Evolutionary conservation across 2,329 filamentous ascomycete genomes (phyloP).

Genomic region (Eutypa lata): DNA sequence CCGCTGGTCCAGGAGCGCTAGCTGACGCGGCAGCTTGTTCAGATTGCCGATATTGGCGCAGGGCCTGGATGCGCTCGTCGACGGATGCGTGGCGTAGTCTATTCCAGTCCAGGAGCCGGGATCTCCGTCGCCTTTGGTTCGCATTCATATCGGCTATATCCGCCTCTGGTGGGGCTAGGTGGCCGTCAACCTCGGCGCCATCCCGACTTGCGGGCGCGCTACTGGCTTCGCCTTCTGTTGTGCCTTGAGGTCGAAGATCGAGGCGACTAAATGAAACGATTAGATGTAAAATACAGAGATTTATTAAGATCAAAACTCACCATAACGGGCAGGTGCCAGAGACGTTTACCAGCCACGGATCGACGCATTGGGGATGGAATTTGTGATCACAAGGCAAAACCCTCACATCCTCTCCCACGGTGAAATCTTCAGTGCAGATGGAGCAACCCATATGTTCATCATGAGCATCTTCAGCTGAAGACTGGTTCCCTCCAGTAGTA

Average conservation of each 20-base stretch:
- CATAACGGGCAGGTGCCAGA: constrained; percentile 68
- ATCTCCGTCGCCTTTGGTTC: constrained; percentile 41
- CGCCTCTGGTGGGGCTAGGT: constrained; percentile 22
- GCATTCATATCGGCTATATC: constrained; percentile 29
- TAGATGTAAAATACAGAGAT: constrained; percentile 6
- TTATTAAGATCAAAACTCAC: constrained; percentile 41
- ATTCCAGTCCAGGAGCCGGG: constrained; percentile 55
- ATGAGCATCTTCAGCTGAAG: constrained; percentile 4
- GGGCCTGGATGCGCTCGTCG: constrained; percentile 60
- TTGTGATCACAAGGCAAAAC: constrained; percentile 67
- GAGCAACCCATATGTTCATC: constrained; percentile 56
- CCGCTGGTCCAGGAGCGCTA: constrained; percentile 27
- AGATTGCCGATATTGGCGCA: constrained; percentile 47
- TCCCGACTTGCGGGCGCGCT: constrained; percentile 1
- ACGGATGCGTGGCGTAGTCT: constrained; percentile 56
- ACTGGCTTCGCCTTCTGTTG: constrained; percentile 12
- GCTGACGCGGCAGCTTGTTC: constrained; percentile 23
- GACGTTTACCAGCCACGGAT: constrained; percentile 68
- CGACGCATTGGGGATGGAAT: constrained; percentile 65
- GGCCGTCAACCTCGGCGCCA: constrained; percentile 2
- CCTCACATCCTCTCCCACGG: constrained; percentile 62
- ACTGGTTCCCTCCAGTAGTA: constrained; percentile 2
- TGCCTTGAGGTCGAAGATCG: constrained; percentile 45
- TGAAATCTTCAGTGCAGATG: constrained; percentile 69
- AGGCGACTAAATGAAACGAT: constrained; percentile 41